phyloP scores from a whole-genome alignment of 2,329 filamentous ascomycete genomes.

The Nigrospora oryzae region DNA sequence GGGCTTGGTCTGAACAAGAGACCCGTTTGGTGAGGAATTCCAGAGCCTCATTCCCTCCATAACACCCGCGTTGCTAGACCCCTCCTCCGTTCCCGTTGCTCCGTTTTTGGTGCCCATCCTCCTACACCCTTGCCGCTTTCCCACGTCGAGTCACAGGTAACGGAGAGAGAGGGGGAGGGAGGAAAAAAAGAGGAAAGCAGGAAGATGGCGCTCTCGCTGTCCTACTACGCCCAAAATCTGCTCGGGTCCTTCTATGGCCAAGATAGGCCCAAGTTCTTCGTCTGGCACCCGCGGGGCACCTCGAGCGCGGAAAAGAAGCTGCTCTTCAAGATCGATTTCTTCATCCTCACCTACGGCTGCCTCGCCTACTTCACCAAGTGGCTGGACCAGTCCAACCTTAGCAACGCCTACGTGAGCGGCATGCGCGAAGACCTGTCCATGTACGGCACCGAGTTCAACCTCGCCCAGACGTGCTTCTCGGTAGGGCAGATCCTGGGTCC shows the following conservation, averaged over 20 bases:
- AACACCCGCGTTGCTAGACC: too few species aligned
- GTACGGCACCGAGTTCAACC: conserved; percentile 10
- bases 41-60: too few species aligned
- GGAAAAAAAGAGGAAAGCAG: not conserved
- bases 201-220: conserved; percentile 6
- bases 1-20: too few species aligned
- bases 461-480: conserved; percentile 8
- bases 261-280: conserved; percentile 13
- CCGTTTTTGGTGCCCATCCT: too few species aligned
- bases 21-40: too few species aligned
- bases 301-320: conserved; percentile 14
- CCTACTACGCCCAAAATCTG: conserved; percentile 11
- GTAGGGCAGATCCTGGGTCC: conserved; percentile 11
- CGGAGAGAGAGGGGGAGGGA: too few species aligned
- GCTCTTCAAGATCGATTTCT: conserved; percentile 20
- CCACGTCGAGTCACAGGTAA: too few species aligned
- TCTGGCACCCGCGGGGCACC: conserved; percentile 17
- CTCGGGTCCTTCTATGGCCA: conserved; percentile 19
- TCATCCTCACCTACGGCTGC: conserved; percentile 18
- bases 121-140: too few species aligned
- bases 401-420: conserved; percentile 16
- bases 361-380: conserved; percentile 18
- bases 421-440: conserved; percentile 13
- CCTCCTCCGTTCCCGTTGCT: too few species aligned
- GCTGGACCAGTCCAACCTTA: conserved; percentile 15